A percentile compares a stretch with the other conserved stretches of the same genome.
Evolutionary conservation across 208 protist genomes (phyloP).

Genomic region (Leptomonas seymouri): DNA sequence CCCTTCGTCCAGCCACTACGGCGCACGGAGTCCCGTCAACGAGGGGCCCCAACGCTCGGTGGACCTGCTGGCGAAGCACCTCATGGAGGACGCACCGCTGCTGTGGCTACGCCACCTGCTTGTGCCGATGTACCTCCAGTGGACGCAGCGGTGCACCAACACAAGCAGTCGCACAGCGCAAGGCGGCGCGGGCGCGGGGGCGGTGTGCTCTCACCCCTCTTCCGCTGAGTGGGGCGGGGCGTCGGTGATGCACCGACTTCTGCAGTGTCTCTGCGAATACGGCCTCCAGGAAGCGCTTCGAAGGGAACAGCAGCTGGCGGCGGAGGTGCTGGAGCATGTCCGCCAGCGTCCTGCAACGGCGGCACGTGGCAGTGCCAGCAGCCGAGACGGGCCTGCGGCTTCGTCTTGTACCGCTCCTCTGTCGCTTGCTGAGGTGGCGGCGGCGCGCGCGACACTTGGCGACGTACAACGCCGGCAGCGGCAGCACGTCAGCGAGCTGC

Average conservation of each 20-base stretch:
- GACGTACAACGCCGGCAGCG: slow-evolving; percentile 9
- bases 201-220: neutral
- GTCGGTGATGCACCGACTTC: slow-evolving; percentile 23
- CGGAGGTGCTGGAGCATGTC: neutral
- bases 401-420: neutral
- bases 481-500: slow-evolving; percentile 15
- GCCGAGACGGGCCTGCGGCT: neutral
- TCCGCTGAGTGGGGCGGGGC: neutral
- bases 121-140: slow-evolving; percentile 34
- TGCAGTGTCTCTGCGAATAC: slow-evolving; percentile 15
- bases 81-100: slow-evolving; percentile 32
- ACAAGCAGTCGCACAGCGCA: neutral
- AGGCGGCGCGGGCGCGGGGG: neutral
- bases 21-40: too few relatives aligned
- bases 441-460: neutral
- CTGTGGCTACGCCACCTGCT: slow-evolving; percentile 32
- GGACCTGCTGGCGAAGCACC: slow-evolving; percentile 12
- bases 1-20: too few relatives aligned
- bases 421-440: neutral
- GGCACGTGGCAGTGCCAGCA: too few relatives aligned
- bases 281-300: slow-evolving; percentile 17
- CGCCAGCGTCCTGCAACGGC: neutral
- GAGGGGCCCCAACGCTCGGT: too few relatives aligned
- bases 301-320: slow-evolving; percentile 8
- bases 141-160: slow-evolving; percentile 18